Evolutionary conservation across 2,329 filamentous ascomycete species (phyloP), one percentile per base, ranked within the genome.

Genomic region (Colletotrichum cereale): DNA sequence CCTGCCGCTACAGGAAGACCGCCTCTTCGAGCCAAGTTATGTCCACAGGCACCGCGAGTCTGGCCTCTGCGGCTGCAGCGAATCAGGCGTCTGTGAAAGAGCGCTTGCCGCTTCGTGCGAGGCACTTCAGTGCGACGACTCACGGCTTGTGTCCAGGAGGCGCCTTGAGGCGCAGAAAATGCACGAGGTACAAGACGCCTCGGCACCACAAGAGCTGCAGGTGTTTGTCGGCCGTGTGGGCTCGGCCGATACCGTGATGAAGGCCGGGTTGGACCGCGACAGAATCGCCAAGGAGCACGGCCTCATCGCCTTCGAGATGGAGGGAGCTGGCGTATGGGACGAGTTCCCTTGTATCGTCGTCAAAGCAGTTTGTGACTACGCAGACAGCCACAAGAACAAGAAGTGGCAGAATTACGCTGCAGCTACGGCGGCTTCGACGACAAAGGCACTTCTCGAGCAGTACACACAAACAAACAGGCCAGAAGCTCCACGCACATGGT

Each of bases 331-430:
- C 8, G 48, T 67, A 1, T 62, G 63, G 67, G 56, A 67, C 29
- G 50, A 31, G 4, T 6, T 53, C 14, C 76, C 77, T 0, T 77
- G 73, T 31, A 64, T 82, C 3, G 73, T 82, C 6, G 77, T 82
- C 65, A 81, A 81, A 67, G 82, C 82, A 2, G 78, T 82, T 0
- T 82, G 79, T 53, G 79, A 84, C 74, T 84, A 83, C 67, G 79
- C 80, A 0, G 82, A 84, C 69, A 77, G 78, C 55, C 82, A 84
- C 73, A 82, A 83, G 74, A 80, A 76, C 60, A 79, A 81, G 36
- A 66, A 18, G 1, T 84, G 81, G 82, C 82, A 84, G 67, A 5
- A 34, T 53, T 53, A 34, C 21, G 50, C 50, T 5, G 50, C 50
- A 34, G 50, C 50, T 10, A 12, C 50, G 5, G 50, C 50, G 18